Conservation (phyloP, 163 green algal genomes). For the Scenedesmus sp. region DNA sequence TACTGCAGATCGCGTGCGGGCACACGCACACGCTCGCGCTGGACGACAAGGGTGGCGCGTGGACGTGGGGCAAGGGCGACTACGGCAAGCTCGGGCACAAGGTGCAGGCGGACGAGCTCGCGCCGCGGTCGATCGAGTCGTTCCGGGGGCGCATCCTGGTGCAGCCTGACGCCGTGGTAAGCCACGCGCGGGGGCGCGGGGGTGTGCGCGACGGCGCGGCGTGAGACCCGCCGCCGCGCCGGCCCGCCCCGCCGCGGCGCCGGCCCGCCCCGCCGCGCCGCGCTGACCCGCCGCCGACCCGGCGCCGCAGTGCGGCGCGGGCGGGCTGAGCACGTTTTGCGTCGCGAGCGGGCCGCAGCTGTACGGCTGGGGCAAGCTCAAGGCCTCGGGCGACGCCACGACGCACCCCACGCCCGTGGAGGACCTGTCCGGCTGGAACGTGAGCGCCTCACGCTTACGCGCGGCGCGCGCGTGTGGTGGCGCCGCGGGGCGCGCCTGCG, state of each 20-base stretch:
- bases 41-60: conserved; percentile 67
- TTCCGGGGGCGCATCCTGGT: conserved; percentile 73
- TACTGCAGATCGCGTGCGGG: conserved; percentile 29
- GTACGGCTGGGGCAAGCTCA: conserved; percentile 94
- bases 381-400: conserved; percentile 81
- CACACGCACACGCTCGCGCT: conserved; percentile 72
- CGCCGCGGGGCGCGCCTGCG: too few species aligned
- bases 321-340: conserved; percentile 62
- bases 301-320: conserved; percentile 70
- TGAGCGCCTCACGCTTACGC: too few species aligned
- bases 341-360: conserved; percentile 61
- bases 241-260: too few species aligned
- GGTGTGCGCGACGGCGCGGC: not conserved
- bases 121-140: conserved; percentile 79
- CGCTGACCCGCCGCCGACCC: not conserved
- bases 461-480: too few species aligned
- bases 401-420: conserved; percentile 73
- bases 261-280: not conserved
- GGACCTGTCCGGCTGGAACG: conserved; percentile 90
- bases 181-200: too few species aligned
- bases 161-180: conserved; percentile 51
- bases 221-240: not conserved
- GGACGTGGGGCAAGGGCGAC: conserved; percentile 83
- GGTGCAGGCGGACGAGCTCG: conserved; percentile 92
- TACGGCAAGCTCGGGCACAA: conserved; percentile 93